Evolutionary conservation across 176 grass and related monocot genomes (phyloP).

Genomic region (Paspalum vaginatum): DNA sequence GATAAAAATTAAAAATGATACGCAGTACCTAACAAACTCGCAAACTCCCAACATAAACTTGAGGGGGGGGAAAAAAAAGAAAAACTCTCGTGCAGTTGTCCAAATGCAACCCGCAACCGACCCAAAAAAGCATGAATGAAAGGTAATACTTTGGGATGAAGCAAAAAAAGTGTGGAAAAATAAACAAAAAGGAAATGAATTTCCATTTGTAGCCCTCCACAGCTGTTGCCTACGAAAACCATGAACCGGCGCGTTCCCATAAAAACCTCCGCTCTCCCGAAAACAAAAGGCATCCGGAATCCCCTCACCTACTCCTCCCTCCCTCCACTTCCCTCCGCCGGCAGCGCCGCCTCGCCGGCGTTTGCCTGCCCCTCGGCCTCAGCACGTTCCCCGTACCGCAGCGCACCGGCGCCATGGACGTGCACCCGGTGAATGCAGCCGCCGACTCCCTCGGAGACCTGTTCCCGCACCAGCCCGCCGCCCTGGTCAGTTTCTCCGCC

Average conservation of each 20-base stretch:
- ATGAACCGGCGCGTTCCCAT: constrained; percentile 30
- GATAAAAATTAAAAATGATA: too few species aligned
- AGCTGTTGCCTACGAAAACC: neutral
- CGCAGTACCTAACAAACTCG: too few species aligned
- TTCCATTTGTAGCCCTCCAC: neutral
- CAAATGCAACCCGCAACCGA: constrained; percentile 16
- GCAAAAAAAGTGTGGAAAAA: neutral
- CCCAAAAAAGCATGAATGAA: neutral
- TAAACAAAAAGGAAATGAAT: neutral
- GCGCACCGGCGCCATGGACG: constrained; percentile 40
- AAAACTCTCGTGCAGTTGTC: neutral
- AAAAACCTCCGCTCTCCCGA: constrained; percentile 27
- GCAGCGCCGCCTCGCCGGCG: constrained; percentile 31
- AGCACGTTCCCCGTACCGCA: neutral
- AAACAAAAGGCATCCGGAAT: constrained; percentile 34
- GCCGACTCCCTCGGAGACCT: constrained; percentile 31
- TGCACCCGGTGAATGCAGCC: constrained; percentile 43
- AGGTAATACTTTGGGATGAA: neutral
- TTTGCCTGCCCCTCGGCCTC: constrained; percentile 9
- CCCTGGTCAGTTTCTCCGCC: constrained; percentile 34
- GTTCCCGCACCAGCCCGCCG: constrained; percentile 41
- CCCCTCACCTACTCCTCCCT: constrained; percentile 21
- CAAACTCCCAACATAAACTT: too few species aligned
- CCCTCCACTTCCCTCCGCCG: neutral
- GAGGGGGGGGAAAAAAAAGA: neutral